Base-by-base conservation (phyloP, 805 yeast genomes). In the Cyberlindnera amylophila region DNA sequence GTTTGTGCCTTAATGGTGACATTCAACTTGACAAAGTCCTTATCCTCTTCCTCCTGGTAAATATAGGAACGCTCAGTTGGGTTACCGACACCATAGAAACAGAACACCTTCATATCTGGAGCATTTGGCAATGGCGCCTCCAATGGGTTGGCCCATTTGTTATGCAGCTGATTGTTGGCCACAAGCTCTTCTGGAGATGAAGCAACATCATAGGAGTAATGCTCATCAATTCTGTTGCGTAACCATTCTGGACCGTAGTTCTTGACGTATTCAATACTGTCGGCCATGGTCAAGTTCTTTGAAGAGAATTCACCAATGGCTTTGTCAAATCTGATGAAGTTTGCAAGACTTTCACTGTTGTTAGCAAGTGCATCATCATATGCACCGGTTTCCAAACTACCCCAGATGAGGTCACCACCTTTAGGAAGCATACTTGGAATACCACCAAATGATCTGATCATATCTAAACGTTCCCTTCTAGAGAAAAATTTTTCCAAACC, bases 71-170 rank as follows among this genome's bases (percentile, higher is more conserved):
- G 74, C 63, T 93, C 99, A 0, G 99, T 91, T 17, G 95, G 95
- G 51, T 89, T 91, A 7, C 96, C 96, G n/a, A 89, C 88, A 5
- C 99, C 99, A 57, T 93, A 93, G 56, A 93, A 82, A 57, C 96
- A 87, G 63, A 70, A 93, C 9, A 89, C 70, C 51, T 86, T 85
- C 83, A 93, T 69, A 58, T 87, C 87, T 3, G 98, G 98, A 0
- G 99, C 99, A 57, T 85, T 71, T 1, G 99, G 99, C 33, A 93
- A 72, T 4, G 91, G 78, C 0, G 81, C 96, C 61, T 93, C 98
- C 36, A 93, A 68, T 3, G 99, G 99, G 58, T 93, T 93, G n/a
- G 81, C 64, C 99, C 99, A 93, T 60, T 85, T 88, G 37, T 76
- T 70, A 52, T 79, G 90, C 53, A 77, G 75, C n/a, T 78, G 68